Base-by-base conservation (phyloP, 768 basidiomycete species). In the Lyophyllum atratum region DNA sequence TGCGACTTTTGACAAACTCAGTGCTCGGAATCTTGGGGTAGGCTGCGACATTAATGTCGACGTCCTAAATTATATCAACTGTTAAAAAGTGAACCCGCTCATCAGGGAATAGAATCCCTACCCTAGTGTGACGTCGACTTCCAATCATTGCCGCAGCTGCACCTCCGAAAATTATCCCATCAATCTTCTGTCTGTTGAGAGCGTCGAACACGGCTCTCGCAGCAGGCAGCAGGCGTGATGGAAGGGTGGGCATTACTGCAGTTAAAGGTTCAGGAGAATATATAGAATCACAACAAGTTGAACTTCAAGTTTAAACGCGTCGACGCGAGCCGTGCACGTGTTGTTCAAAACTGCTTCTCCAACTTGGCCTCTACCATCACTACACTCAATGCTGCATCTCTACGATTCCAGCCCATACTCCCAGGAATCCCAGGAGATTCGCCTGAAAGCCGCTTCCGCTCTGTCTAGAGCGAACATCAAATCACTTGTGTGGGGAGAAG, bases 401-500 rank as follows among this genome's bases (percentile, higher is more conserved):
- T 33, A 33, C 31, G 31, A 33, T 12, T 33, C 31, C 31, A 33
- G 52, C 22, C 39, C 55, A 29, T 56, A 42, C 29, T 31, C 21
- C 25, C 40, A 25, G 14, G 3, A 49, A n/a, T 28, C 15, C 17
- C 33, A 47, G 24, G 14, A 56, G 21, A 40, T 21, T 42, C 46
- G 48, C 40, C 40, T 56, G 28, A 31, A 39, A 43, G 26, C 55
- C 33, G 55, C 55, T 22, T 43, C 6, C 7, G 33, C 43, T 40
- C 28, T 52, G 15, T 51, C 55, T 4, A 8, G 17, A 12, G 39
- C 15, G 22, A 21, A 31, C 25, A 52, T 52, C 29, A 34, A 40
- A 26, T 57, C 48, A 45, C 34, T 57, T 14, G 49, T 57, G n/a
- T 57, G 49, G 43, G 49, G 40, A 37, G 55, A 52, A 51, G 49